phyloP scores from a whole-genome alignment of 306 rosid genomes.

The Purshia tridentata region DNA sequence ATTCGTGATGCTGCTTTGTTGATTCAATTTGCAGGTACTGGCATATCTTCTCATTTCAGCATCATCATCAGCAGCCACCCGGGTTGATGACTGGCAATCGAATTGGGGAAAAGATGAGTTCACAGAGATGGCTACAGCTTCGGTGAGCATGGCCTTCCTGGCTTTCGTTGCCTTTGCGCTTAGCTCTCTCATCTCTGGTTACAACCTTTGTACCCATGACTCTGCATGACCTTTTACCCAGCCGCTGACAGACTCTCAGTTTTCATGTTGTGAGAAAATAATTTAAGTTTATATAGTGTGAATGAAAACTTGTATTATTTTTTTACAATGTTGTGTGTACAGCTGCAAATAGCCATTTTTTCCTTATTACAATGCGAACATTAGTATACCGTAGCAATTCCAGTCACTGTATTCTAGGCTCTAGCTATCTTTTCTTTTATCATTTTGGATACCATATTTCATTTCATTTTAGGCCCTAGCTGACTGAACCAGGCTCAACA shows the following conservation, averaged over 20 bases:
- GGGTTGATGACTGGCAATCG: slow-evolving; percentile 92
- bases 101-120: slow-evolving; percentile 99
- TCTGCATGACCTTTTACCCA: slow-evolving; percentile 22
- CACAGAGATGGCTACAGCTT: slow-evolving; percentile 91
- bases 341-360: slow-evolving; percentile 25
- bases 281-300: slow-evolving; percentile 22
- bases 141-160: slow-evolving; percentile 75
- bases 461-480: no score
- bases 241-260: not conserved
- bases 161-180: slow-evolving; percentile 87
- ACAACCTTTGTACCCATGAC: slow-evolving; percentile 60
- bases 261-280: slow-evolving; percentile 22
- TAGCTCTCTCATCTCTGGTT: slow-evolving; percentile 87
- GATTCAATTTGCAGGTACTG: slow-evolving; percentile 49
- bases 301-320: slow-evolving; percentile 14
- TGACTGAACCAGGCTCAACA: no score
- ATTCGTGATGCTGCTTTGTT: not conserved
- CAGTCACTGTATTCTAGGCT: not conserved
- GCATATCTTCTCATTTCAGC: slow-evolving; percentile 95
- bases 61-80: slow-evolving; percentile 87
- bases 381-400: not conserved
- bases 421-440: not conserved
- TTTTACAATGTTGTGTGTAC: slow-evolving; percentile 36
- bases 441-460: no score
- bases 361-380: slow-evolving; percentile 13